A percentile compares a stretch with the other conserved stretches of the same genome.
Evolutionary conservation across 1,284 basidiomycete genomes (phyloP).

Genomic region (Leccinum subspadiceum): DNA sequence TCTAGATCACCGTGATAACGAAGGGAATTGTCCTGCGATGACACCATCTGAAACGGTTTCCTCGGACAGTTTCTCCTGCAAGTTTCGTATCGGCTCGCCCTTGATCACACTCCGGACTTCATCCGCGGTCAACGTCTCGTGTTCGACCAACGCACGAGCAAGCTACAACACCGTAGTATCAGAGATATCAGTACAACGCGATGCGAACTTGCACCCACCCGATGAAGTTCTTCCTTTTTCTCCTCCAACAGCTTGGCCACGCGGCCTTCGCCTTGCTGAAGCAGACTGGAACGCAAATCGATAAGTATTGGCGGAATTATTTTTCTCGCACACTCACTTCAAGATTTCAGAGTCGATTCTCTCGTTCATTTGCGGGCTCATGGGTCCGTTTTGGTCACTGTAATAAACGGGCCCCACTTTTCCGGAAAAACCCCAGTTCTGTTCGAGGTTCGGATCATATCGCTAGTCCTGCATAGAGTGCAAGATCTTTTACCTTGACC

Average conservation of each 20-base stretch:
- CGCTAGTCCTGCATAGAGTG: not conserved
- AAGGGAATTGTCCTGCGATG: not conserved
- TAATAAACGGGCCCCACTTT: conserved; percentile 84
- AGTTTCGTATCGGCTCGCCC: conserved; percentile 72
- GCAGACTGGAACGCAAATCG: conserved; percentile 53
- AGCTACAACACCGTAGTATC: conserved; percentile 46
- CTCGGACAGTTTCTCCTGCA: conserved; percentile 62
- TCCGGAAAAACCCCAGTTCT: conserved; percentile 84
- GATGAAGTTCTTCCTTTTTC: conserved; percentile 79
- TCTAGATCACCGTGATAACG: not conserved
- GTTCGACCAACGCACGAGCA: conserved; percentile 85
- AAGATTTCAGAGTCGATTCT: conserved; percentile 84
- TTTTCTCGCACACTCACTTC: conserved; percentile 48
- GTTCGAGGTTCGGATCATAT: conserved; percentile 3
- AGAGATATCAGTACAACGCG: not conserved
- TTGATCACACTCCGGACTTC: conserved; percentile 86
- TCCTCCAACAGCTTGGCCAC: conserved; percentile 67
- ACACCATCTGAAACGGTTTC: conserved; percentile 35
- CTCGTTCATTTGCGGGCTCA: conserved; percentile 74
- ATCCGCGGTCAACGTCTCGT: conserved; percentile 87
- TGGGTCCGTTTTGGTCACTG: conserved; percentile 64
- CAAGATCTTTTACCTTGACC: conserved; percentile 67
- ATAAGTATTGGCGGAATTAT: fast-evolving
- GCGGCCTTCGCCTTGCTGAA: conserved; percentile 73
- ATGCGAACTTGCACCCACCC: conserved; percentile 45